Evolutionary conservation across 1,284 basidiomycete species (phyloP).

Genomic region (Boletus semigastroideus): DNA sequence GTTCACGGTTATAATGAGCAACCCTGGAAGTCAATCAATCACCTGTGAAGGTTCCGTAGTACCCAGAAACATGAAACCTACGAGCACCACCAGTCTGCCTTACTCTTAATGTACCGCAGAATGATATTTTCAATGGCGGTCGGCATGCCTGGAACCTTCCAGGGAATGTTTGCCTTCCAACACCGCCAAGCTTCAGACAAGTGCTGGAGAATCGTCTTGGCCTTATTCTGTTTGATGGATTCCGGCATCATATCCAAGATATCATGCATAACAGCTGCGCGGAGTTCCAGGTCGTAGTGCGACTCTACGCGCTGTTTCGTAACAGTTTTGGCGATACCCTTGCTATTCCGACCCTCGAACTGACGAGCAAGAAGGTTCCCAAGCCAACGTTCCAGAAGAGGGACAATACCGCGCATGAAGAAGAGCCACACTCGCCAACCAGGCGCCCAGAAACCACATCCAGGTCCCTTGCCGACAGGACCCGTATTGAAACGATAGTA

Average conservation of each 20-base stretch:
- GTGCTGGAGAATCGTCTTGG: conserved; percentile 98
- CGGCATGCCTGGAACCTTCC: conserved; percentile 97
- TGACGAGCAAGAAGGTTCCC: conserved; percentile 97
- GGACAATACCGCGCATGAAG: conserved; percentile 99
- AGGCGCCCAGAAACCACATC: conserved; percentile 99
- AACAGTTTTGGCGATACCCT: conserved; percentile 93
- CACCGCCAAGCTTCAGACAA: conserved; percentile 98
- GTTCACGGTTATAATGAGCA: conserved; percentile 92
- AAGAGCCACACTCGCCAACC: conserved; percentile 99
- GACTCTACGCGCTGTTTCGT: conserved; percentile 99
- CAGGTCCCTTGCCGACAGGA: conserved; percentile 98
- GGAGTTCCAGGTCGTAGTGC: conserved; percentile 96
- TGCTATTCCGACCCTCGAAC: conserved; percentile 97
- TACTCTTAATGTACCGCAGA: conserved; percentile 98
- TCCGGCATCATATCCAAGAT: conserved; percentile 99
- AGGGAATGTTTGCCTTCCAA: conserved; percentile 99
- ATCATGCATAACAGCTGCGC: conserved; percentile 99
- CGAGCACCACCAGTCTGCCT: conserved; percentile 99
- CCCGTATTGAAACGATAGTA: conserved; percentile 99
- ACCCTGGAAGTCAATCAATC: conserved; percentile 45
- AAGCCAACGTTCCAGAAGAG: conserved; percentile 95
- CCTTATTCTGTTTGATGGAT: conserved; percentile 98
- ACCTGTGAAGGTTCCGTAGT: background rate
- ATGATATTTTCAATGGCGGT: conserved; percentile 99
- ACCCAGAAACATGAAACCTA: conserved; percentile 44